Conservation (phyloP, 495 filamentous ascomycete species). For the Astrothelium macrocarpum region DNA sequence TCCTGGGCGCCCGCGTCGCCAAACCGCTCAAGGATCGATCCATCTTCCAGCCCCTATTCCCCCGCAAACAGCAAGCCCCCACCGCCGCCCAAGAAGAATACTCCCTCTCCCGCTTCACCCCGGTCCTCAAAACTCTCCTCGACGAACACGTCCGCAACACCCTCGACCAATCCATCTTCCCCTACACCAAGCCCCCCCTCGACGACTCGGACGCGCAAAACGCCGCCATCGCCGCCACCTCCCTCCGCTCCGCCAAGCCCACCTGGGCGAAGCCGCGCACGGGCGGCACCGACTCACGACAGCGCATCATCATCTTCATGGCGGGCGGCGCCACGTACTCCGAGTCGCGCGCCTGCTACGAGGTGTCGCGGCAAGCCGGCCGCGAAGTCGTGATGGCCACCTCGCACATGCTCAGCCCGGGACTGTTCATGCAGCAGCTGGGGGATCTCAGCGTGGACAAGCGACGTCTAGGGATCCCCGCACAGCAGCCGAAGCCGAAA, state of each 20-base stretch:
- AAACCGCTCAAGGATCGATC: conserved; percentile 71
- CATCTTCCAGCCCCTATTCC: conserved; percentile 56
- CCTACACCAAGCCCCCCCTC: conserved; percentile 69
- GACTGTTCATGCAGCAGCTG: conserved; percentile 71
- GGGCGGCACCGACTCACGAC: conserved; percentile 57
- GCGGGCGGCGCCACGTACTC: conserved; percentile 91
- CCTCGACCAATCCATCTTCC: conserved; percentile 54
- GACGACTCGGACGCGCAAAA: conserved; percentile 43
- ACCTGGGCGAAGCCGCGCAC: conserved; percentile 84
- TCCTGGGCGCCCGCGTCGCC: conserved; percentile 67
- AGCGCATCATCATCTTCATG: conserved; percentile 91
- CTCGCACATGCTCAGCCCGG: conserved; percentile 79
- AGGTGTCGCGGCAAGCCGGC: conserved; percentile 57
- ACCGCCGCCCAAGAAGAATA: conserved; percentile 42
- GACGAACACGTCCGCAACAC: conserved; percentile 55
- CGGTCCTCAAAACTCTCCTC: conserved; percentile 41
- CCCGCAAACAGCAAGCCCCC: conserved; percentile 44
- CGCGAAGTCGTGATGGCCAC: conserved; percentile 87
- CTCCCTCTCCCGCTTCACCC: conserved; percentile 51
- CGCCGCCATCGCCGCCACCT: conserved; percentile 57
- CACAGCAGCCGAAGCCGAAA: conserved; percentile 66
- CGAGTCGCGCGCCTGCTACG: conserved; percentile 82
- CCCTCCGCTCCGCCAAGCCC: conserved; percentile 78
- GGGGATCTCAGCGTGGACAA: conserved; percentile 66
- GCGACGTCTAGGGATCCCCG: conserved; percentile 65